Evolutionary conservation across 306 rosid genomes (phyloP), one percentile per base, ranked within the genome.

Genomic region (Sechiopsis laciniata): DNA sequence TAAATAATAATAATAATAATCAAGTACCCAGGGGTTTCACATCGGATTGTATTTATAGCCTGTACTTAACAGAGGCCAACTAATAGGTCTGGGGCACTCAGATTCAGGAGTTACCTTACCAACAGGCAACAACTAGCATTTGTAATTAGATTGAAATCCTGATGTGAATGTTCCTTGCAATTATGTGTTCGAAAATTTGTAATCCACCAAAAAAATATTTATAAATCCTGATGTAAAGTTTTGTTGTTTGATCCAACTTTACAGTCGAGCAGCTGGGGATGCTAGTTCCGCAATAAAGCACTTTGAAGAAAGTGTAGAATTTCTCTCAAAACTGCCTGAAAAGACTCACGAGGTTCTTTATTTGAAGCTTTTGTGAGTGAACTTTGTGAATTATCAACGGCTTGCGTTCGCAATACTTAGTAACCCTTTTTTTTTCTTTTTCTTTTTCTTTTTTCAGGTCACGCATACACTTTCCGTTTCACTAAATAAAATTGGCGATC

Each of bases 401-500:
- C 45, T 53, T 67, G 54, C 50, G 16, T 59, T 56, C 35, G 40
- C 1, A 42, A 17, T 37, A 10, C 45, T 7, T 12, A 32, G 22
- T 9, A 68, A n/a, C 65, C 72, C 14, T 26, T 52, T 54, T 61
- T 54, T 64, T 72, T 42, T 71, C 32, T 55, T 24, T n/a, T n/a
- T n/a, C n/a, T n/a, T 11, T 54, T 61, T 54, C 68, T 72, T 42
- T 71, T 40, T 55, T 24, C 87, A 95, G 96, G 79, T 95, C 71
- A 84, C 84, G 11, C 97, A 89, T 80, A 95, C 99, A 61, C 97
- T 95, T 65, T 91, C 96, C 48, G 97, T 91, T 74, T 95, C 99
- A 52, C 96, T 94, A 32, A 91, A 95, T 82, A 95, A 95, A 87
- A 88, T 95, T 81, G 98, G 98, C 63, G 98, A 90, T 84, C 96